Base-by-base conservation (phyloP, 768 basidiomycete species). In the Neoboletus brunneissimus region DNA sequence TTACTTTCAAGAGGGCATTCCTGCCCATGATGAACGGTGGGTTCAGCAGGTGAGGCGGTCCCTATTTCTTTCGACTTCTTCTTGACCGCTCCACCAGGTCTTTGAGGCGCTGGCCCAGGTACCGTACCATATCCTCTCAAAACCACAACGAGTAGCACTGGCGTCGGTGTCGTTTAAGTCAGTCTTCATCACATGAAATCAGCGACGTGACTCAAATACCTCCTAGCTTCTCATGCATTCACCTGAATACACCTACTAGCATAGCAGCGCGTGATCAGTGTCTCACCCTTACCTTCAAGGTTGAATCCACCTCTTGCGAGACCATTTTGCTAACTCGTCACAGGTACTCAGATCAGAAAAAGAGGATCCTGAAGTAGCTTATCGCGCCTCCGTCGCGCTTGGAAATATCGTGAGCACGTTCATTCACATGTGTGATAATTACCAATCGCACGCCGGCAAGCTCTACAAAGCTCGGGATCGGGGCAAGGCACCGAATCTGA, bases 91-190 rank as follows among this genome's bases (percentile, higher is more conserved):
- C 56, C 42, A 57, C 49, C 64, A 91, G 86, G 76, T 91, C 37
- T 73, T 91, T 23, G 78, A 78, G 47, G 73, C 75, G 29, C 63
- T 93, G 50, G 64, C 69, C 27, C 75, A 81, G 42, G 79, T 74
- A 7, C 77, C 82, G 1, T 86, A 85, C 55, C 68, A 75, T 20
- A 72, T 75, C 4, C 72, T 91, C 63, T 82, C 80, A 38, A 94
- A 91, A 71, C 74, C 77, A 4, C 88, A 88, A 48, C 82, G 90
- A 31, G 77, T 92, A 4, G 89, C 92, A 0, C 66, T 94, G 46
- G 86, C 89, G 5, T 95, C 94, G 0, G 74, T 94, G 35, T 72
- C 91, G 32, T 86, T 98, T 75, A 98, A 98, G 96, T 98, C 62
- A 64, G 89, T 79, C 18, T 32, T 18, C 13, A 34, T 55, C 20